phyloP scores from a whole-genome alignment of 2,329 filamentous ascomycete genomes.

The Amauroascus verrucosus region DNA sequence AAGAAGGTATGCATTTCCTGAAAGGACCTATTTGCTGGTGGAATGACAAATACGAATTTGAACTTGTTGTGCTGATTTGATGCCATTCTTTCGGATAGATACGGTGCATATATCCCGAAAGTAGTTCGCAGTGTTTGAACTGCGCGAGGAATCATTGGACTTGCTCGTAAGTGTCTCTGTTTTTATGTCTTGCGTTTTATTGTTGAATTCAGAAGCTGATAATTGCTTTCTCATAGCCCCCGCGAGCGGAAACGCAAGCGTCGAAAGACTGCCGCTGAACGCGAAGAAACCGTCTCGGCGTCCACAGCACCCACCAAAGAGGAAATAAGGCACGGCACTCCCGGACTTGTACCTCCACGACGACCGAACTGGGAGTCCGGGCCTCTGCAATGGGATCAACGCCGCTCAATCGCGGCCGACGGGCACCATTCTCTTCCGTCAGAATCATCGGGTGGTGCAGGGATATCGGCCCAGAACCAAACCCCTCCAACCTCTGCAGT shows the following conservation, averaged over 20 bases:
- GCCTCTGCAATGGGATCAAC: constrained; percentile 12
- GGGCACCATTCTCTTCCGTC: constrained; percentile 11
- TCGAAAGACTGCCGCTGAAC: constrained; percentile 13
- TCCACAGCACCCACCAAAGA: constrained; percentile 1
- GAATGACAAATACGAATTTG: not conserved
- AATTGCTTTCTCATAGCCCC: constrained; percentile 12
- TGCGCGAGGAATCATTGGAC: constrained; percentile 24
- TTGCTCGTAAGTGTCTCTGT: constrained; percentile 19
- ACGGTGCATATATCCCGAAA: constrained; percentile 22
- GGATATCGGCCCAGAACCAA: constrained; percentile 11
- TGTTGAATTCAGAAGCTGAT: not conserved
- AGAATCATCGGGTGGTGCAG: constrained; percentile 12
- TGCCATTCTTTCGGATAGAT: constrained; percentile 17
- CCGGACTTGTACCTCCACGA: constrained; percentile 12
- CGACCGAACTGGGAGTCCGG: constrained; percentile 13
- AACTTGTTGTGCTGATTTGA: not conserved
- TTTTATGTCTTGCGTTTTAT: not conserved
- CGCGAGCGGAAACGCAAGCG: constrained; percentile 19
- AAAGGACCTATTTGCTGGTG: too few species aligned
- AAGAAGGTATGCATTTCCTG: constrained; percentile 19
- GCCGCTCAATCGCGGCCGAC: constrained; percentile 12
- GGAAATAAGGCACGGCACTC: constrained; percentile 4
- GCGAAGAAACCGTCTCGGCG: constrained; percentile 5
- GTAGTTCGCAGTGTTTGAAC: constrained; percentile 20
- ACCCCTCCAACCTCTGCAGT: constrained; percentile 9